Conservation (phyloP, 2,329 filamentous ascomycete species). For the Mollisiaceae sp. region DNA sequence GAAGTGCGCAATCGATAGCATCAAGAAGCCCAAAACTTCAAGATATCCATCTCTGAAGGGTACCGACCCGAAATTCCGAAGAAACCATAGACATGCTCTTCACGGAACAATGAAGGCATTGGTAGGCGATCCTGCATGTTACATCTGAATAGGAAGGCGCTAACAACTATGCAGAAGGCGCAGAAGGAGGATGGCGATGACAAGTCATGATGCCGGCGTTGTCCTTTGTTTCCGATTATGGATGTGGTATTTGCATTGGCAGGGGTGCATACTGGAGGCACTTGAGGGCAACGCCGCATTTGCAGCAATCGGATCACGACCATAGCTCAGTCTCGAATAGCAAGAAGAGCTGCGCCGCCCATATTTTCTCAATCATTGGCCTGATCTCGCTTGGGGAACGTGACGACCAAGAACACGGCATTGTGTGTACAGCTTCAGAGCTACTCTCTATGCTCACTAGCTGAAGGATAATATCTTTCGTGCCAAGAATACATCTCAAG, state of each 20-base stretch:
- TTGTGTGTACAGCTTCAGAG: conserved; percentile 54
- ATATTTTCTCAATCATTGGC: not conserved
- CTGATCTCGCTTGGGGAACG: not conserved
- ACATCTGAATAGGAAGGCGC: conserved; percentile 15
- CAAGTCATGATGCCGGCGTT: conserved; percentile 65
- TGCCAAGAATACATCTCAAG: conserved; percentile 51
- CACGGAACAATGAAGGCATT: conserved; percentile 98
- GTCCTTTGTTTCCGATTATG: conserved; percentile 35
- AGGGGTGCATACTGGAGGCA: conserved; percentile 35
- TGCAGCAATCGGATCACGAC: conserved; percentile 31
- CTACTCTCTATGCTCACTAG: conserved; percentile 49
- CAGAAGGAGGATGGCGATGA: conserved; percentile 97
- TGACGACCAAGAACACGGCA: conserved; percentile 43
- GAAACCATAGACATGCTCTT: conserved; percentile 99
- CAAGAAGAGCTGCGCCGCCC: conserved; percentile 25
- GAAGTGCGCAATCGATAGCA: conserved; percentile 60
- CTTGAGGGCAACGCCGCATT: conserved; percentile 33
- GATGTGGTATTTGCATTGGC: conserved; percentile 39
- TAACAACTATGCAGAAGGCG: conserved; percentile 75
- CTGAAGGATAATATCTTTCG: conserved; percentile 54
- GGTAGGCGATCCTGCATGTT: conserved; percentile 62
- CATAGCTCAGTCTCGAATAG: conserved; percentile 39
- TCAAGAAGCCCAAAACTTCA: conserved; percentile 99
- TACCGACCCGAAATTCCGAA: conserved; percentile 99
- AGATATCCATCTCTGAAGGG: conserved; percentile 99